Evolutionary conservation across 805 yeast genomes (phyloP).

Genomic region (Naumovozyma dairenensis): DNA sequence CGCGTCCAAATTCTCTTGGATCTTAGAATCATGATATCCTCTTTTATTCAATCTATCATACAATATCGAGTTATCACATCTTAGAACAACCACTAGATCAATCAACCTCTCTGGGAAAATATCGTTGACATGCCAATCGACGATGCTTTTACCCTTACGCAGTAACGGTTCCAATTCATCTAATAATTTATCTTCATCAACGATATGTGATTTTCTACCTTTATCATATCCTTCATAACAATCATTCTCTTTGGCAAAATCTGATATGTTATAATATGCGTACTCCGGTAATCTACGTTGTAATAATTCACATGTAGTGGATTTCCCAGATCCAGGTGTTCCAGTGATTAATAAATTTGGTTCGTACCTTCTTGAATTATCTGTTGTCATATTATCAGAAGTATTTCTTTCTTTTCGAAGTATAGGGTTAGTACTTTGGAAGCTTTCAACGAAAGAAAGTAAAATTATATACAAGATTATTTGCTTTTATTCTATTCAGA

Average conservation of each 20-base stretch:
- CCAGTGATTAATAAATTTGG: slow-evolving; percentile 89
- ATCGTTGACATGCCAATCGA: slow-evolving; percentile 98
- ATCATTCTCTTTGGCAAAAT: slow-evolving; percentile 66
- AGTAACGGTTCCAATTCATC: slow-evolving; percentile 73
- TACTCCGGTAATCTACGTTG: slow-evolving; percentile 31
- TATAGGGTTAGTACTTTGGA: too few species aligned
- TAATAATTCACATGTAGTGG: slow-evolving; percentile 24
- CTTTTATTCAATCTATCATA: slow-evolving; percentile 69
- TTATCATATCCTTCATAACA: slow-evolving; percentile 82
- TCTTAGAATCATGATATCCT: slow-evolving; percentile 69
- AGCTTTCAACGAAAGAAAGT: too few species aligned
- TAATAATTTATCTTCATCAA: slow-evolving; percentile 81
- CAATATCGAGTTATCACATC: slow-evolving; percentile 62
- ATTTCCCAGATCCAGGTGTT: slow-evolving; percentile 59
- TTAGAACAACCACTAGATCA: slow-evolving; percentile 82
- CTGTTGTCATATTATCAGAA: slow-evolving; percentile 1
- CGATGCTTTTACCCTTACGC: slow-evolving; percentile 74
- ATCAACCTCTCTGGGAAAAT: slow-evolving; percentile 87
- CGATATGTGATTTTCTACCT: slow-evolving; percentile 73
- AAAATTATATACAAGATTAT: too few species aligned
- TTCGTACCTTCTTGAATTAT: slow-evolving; percentile 17
- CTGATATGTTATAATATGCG: slow-evolving; percentile 57
- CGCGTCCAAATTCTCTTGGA: slow-evolving; percentile 87
- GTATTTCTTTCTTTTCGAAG: too few species aligned
- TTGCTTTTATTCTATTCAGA: too few species aligned